Base-by-base conservation (phyloP, 2,329 filamentous ascomycete genomes). In the Hymenoscyphus repandus region DNA sequence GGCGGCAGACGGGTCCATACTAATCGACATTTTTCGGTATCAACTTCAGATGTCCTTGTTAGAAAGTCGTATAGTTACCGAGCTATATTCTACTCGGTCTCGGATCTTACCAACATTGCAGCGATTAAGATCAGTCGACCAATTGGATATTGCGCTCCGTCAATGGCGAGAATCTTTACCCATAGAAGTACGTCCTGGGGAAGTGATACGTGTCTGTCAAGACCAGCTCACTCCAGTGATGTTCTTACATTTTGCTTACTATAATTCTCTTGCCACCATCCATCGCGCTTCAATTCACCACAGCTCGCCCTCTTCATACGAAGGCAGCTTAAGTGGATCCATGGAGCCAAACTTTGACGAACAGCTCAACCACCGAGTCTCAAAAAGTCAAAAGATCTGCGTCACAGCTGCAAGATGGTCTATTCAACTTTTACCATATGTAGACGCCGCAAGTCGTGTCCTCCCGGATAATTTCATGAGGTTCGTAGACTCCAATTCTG, bases 31-130 rank as follows among this genome's bases (percentile, higher is more conserved):
- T 27, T 27, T 27, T 27, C 22, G 22, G 4, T 27, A 27, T 7
- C 22, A 27, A 7, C 7, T 27, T 4, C 22, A 27, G 7, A 27
- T 27, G 22, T 27, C 22, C 4, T 7, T 27, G 7, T 27, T 27
- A 27, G 22, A 27, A 7, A 27, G 22, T 7, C 22, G 56, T 18
- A 54, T 61, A 13, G 58, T 53, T 43, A 57, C 17, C 38, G 49
- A 58, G 46, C 46, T 62, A 22, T 62, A 62, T 43, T 62, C 58
- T 3, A 51, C 58, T 11, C 54, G 52, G 13, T 56, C 57, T 11
- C 54, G 51, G 13, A 58, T 49, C 12, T 59, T 52, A 46, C 52
- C 60, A n/a, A 53, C 47, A 34, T 11, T 41, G 7, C 52, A 62
- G 20, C 54, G 57, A n/a, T n/a, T 61, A 39, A 57, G 49, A 45